These are phyloP conservation scores for Hypoxylon sp. DNA, from an alignment of 2,329 filamentous ascomycete genomes.

Conservation along the genomic window DNA sequence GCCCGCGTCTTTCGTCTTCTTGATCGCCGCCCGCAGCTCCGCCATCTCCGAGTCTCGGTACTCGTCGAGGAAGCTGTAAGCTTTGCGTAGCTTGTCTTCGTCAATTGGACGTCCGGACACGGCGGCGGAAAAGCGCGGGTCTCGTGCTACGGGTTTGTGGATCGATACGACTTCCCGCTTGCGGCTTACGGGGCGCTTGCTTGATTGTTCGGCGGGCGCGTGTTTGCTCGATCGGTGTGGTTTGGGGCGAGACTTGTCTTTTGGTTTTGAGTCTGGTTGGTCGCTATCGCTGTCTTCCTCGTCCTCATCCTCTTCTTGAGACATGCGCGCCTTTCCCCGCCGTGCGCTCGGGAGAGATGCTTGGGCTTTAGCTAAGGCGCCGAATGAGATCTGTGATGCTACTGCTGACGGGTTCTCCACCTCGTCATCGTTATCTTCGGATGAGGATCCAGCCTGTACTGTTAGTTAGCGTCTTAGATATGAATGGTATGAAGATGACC, in stretches of 20 bases:
- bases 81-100: conserved; percentile 73
- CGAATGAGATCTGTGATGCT: conserved; percentile 81
- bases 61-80: conserved; percentile 89
- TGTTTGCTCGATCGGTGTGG: conserved; percentile 81
- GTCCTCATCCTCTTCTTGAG: conserved; percentile 44
- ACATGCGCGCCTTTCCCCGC: conserved; percentile 54
- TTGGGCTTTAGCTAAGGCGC: conserved; percentile 90
- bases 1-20: conserved; percentile 61
- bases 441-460: conserved; percentile 46
- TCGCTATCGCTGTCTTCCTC: conserved; percentile 51
- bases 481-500: background rate
- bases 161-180: conserved; percentile 79
- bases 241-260: conserved; percentile 48
- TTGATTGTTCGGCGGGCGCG: conserved; percentile 86
- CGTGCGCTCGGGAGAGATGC: conserved; percentile 68
- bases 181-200: conserved; percentile 86
- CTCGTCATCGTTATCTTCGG: conserved; percentile 58
- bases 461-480: conserved; percentile 32
- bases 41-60: conserved; percentile 89
- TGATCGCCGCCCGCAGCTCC: conserved; percentile 77
- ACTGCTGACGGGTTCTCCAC: conserved; percentile 60
- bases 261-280: conserved; percentile 53
- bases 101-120: conserved; percentile 65
- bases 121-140: conserved; percentile 87
- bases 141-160: conserved; percentile 75